Conservation (phyloP, 2,329 filamentous ascomycete genomes). For the Diaporthe sp. region DNA sequence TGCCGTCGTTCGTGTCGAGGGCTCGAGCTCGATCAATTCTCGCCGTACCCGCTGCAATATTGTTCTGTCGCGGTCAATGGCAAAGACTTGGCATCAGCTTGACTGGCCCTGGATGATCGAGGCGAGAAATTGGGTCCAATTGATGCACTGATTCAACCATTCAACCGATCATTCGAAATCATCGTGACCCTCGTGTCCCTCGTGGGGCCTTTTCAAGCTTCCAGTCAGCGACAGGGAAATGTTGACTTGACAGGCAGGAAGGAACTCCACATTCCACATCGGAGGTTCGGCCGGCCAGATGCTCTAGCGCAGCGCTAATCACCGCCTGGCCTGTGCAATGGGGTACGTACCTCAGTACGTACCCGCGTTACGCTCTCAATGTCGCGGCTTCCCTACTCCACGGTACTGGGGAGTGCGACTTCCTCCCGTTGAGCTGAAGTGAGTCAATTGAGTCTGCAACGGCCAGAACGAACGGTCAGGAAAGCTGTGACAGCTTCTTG, state of each 20-base stretch:
- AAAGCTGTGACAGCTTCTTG: background rate
- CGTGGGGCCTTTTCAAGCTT: background rate
- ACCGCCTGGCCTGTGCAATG: background rate
- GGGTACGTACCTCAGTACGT: constrained; percentile 13
- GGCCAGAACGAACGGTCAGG: background rate
- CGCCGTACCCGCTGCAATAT: background rate
- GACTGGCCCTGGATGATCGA: background rate
- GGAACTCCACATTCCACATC: constrained; percentile 21
- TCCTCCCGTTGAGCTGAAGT: background rate
- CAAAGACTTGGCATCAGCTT: background rate
- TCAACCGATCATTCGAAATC: background rate
- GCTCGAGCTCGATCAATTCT: background rate
- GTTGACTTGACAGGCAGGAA: background rate
- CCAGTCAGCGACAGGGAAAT: background rate
- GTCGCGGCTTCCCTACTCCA: background rate
- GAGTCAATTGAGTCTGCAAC: background rate
- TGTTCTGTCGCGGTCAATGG: background rate
- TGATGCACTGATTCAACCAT: background rate
- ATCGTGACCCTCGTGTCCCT: background rate
- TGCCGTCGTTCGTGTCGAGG: background rate
- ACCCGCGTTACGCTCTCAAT: background rate
- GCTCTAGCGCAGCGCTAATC: constrained; percentile 3
- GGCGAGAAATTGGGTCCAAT: background rate
- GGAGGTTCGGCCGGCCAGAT: constrained; percentile 4
- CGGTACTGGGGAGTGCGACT: background rate